Base-by-base conservation (phyloP, 495 filamentous ascomycete species). In the Haplographium delicatum region DNA sequence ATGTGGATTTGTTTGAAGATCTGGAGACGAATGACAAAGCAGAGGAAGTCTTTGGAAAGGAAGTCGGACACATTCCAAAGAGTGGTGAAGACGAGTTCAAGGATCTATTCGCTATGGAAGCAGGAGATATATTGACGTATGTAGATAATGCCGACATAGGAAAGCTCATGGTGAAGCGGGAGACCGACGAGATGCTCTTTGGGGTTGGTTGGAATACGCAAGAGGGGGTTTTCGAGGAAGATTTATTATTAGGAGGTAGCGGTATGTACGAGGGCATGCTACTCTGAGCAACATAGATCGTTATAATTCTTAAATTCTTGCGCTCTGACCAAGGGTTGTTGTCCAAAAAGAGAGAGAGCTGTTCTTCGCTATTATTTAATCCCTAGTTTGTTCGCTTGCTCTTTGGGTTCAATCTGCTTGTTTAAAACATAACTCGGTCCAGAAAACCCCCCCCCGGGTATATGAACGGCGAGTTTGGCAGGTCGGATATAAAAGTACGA, bases 111-210 rank as follows among this genome's bases (percentile, higher is more conserved):
- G 22, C 11, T 2, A 35, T 7, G 15, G 56, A 51, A 11, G 30
- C 41, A 22, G 50, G 47, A 10, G 47, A 33, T 11, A 22, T 55
- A 16, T 28, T 51, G 5, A 37, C n/a, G 9, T 51, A 51, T 34
- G n/a, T n/a, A n/a, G n/a, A n/a, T n/a, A n/a, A n/a, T n/a, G n/a
- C n/a, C n/a, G n/a, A n/a, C n/a, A n/a, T n/a, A n/a, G n/a, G n/a
- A n/a, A n/a, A n/a, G n/a, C n/a, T n/a, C n/a, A 35, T 59, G 6
- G 53, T 47, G 20, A 50, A 53, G 24, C 44, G 16, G n/a, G 57
- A 56, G 28, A 56, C 57, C 4, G 53, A 56, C 18, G 49, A 60
- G 26, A 56, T 56, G 49, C 40, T 56, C 8, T 50, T 60, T 35
- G 41, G 47, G n/a, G 16, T 22, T 31, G 42, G 30, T 3, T 50